Base-by-base conservation (phyloP, 2,329 filamentous ascomycete genomes). In the Aspergillus transmontanensis region DNA sequence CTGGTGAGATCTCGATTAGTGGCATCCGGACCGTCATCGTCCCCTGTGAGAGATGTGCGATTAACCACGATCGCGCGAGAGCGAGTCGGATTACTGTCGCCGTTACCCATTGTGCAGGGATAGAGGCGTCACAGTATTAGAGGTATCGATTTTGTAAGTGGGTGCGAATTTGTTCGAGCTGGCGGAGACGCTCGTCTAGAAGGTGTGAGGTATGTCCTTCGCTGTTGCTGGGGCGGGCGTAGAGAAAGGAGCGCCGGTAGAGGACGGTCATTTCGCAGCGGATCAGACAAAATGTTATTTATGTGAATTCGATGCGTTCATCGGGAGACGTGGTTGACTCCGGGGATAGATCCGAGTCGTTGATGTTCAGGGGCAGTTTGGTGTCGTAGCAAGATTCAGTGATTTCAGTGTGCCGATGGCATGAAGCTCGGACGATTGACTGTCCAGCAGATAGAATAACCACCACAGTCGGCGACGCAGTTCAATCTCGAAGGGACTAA, bases 401-500 rank as follows among this genome's bases (percentile, higher is more conserved):
- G 23, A 23, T 23, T n/a, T n/a, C 14, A 28, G 14, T 28, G 46
- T 23, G 23, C 26, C 46, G 23, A 16, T 50, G 23, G 12, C 26
- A 30, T 83, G 78, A 64, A 81, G 78, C 61, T 84, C 81, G 6
- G 81, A 75, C 7, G 78, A 73, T 14, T 79, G 76, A 30, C 76
- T 73, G 67, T 84, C 82, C n/a, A 83, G 69, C 9, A 79, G 67
- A 56, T 72, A 73, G 23, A 84, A 84, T 78, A 60, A 76, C 76
- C 80, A 82, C 82, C 82, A 84, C n/a, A 83, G 67, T 12, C 82
- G 77, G 32, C 82, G 77, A 21, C 82, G 78, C 69, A 84, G 78
- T 61, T 84, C 81, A 0, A 75, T 79, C 57, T 84, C 81, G 58
- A 83, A 78, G 0, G 79, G 79, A 2, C 69, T 65, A 28, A 84